A percentile compares a stretch with the other conserved stretches of the same genome.
Conservation (phyloP, 257 asterid species). For the Echites panduratus region DNA sequence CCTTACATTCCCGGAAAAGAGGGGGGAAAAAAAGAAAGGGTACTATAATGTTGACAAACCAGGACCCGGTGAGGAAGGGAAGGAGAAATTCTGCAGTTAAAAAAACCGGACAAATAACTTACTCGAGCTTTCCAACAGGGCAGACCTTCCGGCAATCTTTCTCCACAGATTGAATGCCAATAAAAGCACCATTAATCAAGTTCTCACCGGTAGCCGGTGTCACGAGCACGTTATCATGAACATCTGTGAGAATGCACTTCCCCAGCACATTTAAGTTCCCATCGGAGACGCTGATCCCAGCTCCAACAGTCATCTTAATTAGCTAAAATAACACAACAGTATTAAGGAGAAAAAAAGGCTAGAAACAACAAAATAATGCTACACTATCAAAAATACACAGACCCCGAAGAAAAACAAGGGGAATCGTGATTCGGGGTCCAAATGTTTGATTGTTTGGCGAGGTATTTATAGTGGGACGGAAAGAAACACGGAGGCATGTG, state of each 20-base stretch:
- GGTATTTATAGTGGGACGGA: neutral
- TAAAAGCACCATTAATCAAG: conserved; percentile 59
- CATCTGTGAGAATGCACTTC: conserved; percentile 48
- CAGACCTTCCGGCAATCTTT: conserved; percentile 64
- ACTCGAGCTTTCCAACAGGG: conserved; percentile 79
- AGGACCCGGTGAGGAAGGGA: neutral
- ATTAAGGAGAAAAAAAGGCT: neutral
- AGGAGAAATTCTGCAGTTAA: neutral
- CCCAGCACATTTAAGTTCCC: conserved; percentile 67
- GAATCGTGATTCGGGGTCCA: neutral
- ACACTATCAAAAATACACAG: too few species aligned
- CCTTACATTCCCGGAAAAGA: too few species aligned
- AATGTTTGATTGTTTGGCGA: neutral
- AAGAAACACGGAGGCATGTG: neutral
- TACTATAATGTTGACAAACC: too few species aligned
- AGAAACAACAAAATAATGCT: neutral
- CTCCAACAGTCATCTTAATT: conserved; percentile 34
- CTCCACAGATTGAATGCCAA: conserved; percentile 70
- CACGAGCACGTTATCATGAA: conserved; percentile 45
- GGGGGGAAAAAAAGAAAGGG: too few species aligned
- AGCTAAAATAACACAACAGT: neutral
- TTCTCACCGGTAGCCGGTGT: conserved; percentile 65
- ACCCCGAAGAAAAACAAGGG: neutral
- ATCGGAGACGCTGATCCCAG: conserved; percentile 49
- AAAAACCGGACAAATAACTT: conserved; percentile 16